A percentile compares a stretch with the other conserved stretches of the same genome.
Conservation (phyloP, 306 rosid genomes). For the Rosa rugosa region DNA sequence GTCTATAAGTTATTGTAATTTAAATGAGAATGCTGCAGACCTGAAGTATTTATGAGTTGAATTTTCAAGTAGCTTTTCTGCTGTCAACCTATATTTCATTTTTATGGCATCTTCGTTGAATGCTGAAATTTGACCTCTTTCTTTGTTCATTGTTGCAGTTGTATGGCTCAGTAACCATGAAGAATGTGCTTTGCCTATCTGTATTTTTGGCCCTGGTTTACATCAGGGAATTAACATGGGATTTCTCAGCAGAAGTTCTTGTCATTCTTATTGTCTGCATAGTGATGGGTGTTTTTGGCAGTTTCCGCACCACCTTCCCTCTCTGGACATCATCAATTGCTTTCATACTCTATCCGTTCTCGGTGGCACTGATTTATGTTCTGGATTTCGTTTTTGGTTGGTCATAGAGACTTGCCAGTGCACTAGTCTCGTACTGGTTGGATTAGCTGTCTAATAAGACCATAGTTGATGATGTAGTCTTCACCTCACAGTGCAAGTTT, state of each 20-base stretch:
- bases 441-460: background rate
- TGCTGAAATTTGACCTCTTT: background rate
- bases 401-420: slow-evolving; percentile 45
- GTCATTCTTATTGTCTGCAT: slow-evolving; percentile 75
- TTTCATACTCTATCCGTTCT: slow-evolving; percentile 80
- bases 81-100: background rate
- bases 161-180: slow-evolving; percentile 92
- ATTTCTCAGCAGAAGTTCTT: slow-evolving; percentile 86
- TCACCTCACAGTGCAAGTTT: background rate
- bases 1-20: background rate
- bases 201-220: slow-evolving; percentile 92
- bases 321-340: slow-evolving; percentile 85
- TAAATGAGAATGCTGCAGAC: background rate
- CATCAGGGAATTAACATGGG: slow-evolving; percentile 75
- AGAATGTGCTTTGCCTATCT: slow-evolving; percentile 84
- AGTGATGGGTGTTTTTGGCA: slow-evolving; percentile 69
- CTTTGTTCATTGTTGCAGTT: slow-evolving; percentile 49
- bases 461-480: background rate
- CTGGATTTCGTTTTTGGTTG: slow-evolving; percentile 86
- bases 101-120: background rate
- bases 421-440: background rate
- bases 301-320: slow-evolving; percentile 83
- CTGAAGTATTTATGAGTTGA: background rate
- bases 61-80: background rate
- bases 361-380: slow-evolving; percentile 79